These are phyloP conservation scores for Zygoascus bituminiphila DNA, from an alignment of 805 yeast species.

Conservation along the genomic window DNA sequence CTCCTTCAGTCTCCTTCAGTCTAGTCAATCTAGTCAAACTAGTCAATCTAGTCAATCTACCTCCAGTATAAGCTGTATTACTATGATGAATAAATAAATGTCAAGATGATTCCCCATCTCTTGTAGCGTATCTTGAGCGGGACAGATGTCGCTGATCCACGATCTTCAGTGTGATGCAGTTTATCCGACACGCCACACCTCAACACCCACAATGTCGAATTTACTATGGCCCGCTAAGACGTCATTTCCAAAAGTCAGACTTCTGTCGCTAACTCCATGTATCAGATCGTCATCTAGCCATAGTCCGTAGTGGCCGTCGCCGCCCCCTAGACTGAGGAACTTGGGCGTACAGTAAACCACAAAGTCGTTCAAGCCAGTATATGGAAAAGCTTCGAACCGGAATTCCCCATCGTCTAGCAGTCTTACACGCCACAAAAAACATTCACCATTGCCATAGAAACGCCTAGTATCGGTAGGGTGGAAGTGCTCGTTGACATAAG, in stretches of 20 bases:
- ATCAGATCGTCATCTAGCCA: conserved; percentile 73
- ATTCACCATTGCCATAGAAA: conserved; percentile 91
- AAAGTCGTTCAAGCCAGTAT: conserved; percentile 82
- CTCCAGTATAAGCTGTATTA: too few relatives aligned
- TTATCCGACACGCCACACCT: conserved; percentile 63
- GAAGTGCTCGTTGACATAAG: conserved; percentile 60
- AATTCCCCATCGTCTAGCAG: conserved; percentile 27
- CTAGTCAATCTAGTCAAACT: too few relatives aligned
- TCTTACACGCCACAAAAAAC: conserved; percentile 82
- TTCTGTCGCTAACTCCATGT: conserved; percentile 69
- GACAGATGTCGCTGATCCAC: too few relatives aligned
- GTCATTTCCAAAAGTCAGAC: conserved; percentile 87
- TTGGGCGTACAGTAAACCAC: conserved; percentile 71
- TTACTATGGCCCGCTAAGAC: conserved; percentile 52
- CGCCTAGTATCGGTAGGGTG: conserved; percentile 63
- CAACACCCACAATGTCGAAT: conserved; percentile 69
- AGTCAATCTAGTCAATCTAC: too few relatives aligned
- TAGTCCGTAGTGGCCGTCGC: conserved; percentile 86
- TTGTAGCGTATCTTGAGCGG: too few relatives aligned
- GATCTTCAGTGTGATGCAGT: too few relatives aligned
- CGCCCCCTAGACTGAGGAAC: conserved; percentile 81
- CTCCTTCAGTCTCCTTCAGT: too few relatives aligned
- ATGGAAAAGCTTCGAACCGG: conserved; percentile 73
- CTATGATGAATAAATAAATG: too few relatives aligned
- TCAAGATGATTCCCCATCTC: too few relatives aligned